Evolutionary conservation across 768 basidiomycete species (phyloP).

Genomic region (Mrakia frigida): DNA sequence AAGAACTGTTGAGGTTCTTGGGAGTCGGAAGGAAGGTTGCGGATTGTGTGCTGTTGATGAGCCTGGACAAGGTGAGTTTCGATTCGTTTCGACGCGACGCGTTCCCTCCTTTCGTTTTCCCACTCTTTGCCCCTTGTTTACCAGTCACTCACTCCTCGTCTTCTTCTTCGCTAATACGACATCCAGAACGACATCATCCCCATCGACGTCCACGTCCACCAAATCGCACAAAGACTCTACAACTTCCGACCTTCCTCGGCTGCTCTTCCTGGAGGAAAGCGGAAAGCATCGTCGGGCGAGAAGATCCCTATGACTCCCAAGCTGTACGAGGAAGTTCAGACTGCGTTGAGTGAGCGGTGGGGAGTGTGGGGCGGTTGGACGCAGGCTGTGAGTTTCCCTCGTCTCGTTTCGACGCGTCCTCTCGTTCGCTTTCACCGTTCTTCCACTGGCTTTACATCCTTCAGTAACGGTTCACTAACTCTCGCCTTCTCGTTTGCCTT

Average conservation of each 20-base stretch:
- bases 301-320: conserved; percentile 61
- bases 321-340: conserved; percentile 66
- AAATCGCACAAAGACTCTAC: conserved; percentile 40
- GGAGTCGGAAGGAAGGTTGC: conserved; percentile 97
- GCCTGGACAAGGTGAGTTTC: conserved; percentile 68
- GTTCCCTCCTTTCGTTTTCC: conserved; percentile 24
- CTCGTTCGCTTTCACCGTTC: not conserved
- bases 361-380: conserved; percentile 86
- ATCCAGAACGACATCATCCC: conserved; percentile 78
- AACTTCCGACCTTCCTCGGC: conserved; percentile 51
- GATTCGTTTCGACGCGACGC: too few relatives aligned
- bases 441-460: not conserved
- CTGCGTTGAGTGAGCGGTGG: conserved; percentile 62
- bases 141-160: not conserved
- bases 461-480: too few relatives aligned
- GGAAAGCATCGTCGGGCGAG: conserved; percentile 51
- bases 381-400: conserved; percentile 57
- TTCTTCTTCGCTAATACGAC: not conserved
- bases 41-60: conserved; percentile 90
- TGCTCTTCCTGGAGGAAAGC: conserved; percentile 48
- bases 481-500: too few relatives aligned
- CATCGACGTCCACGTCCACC: conserved; percentile 87
- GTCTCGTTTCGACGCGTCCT: not conserved
- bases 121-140: conserved; percentile 25
- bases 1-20: conserved; percentile 69